Evolutionary conservation across 1,284 basidiomycete species (phyloP), one percentile per base, ranked within the genome.

Genomic region (Sporisorium scitamineum): DNA sequence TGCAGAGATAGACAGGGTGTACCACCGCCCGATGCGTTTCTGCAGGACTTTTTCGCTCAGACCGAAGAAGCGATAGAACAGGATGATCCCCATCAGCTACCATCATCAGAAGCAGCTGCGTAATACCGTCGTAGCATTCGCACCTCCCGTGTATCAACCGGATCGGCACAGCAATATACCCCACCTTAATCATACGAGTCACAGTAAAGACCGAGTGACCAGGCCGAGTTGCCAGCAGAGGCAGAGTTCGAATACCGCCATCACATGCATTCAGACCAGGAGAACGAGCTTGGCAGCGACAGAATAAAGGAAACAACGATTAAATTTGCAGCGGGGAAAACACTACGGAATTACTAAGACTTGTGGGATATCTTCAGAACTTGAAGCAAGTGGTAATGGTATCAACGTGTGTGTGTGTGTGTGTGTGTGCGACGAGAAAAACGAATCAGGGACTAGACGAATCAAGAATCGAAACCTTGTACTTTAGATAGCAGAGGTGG

Each of bases 1-100:
- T 41, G 14, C 31, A 80, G 76, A 22, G 70, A 73, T 7, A 34
- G 65, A 34, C 79, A 80, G 34, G 79, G 77, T 9, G 50, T 65
- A 1, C 58, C 48, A n/a, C 79, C 77, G 13, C 41, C 69, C 1
- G 70, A 80, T 44, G 77, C 61, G 0, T 70, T 79, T n/a, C 27
- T 75, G 4, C 52, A 74, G 32, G 64, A 70, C 9, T 20, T 60
- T 11, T 32, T 61, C 11, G 31, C 61, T 1, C 50, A 54, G 13
- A 11, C 31, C 22, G 51, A 65, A 8, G 26, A 54, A 26, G 24
- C 44, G 29, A 14, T 26, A 18, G 41, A 50, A 5, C 14, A 24
- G 10, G 41, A 47, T 24, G 44, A 29, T 13, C 16, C 34, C 1
- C 50, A 22, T 8, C 11, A 37, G 5, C 9, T 27, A 18, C 20